phyloP scores from a whole-genome alignment of 345 rosid species.

The Dipteronia sinensis region DNA sequence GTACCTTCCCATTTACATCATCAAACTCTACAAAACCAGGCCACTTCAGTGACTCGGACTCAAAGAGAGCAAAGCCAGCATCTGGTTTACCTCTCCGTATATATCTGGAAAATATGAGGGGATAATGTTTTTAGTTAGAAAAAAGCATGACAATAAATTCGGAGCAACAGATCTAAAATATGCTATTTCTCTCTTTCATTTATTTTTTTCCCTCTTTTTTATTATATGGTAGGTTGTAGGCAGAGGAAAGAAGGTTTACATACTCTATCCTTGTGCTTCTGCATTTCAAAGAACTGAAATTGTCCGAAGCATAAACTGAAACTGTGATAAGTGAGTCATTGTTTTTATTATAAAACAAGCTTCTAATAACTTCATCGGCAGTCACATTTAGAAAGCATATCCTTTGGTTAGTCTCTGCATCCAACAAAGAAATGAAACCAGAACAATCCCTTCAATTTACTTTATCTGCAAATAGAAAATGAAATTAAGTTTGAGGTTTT shows the following conservation, averaged over 20 bases:
- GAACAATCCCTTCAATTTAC: background rate
- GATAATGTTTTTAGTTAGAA: background rate
- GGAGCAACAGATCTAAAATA: background rate
- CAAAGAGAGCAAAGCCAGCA: slow-evolving; percentile 83
- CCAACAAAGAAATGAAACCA: background rate
- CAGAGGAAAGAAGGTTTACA: slow-evolving; percentile 14
- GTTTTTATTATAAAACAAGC: slow-evolving; percentile 70
- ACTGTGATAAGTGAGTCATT: slow-evolving; percentile 72
- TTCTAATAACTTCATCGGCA: slow-evolving; percentile 64
- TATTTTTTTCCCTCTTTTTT: background rate
- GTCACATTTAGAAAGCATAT: slow-evolving; percentile 66
- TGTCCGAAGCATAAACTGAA: slow-evolving; percentile 65
- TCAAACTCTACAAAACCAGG: slow-evolving; percentile 94
- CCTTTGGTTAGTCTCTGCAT: slow-evolving; percentile 64
- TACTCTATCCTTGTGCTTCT: slow-evolving; percentile 70
- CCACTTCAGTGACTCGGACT: slow-evolving; percentile 85
- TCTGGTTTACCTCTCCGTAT: slow-evolving; percentile 69
- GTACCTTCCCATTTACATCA: slow-evolving; percentile 87
- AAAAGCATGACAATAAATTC: background rate
- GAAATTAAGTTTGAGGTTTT: background rate
- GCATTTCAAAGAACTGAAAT: slow-evolving; percentile 68
- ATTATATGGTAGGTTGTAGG: background rate
- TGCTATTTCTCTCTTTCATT: slow-evolving; percentile 1
- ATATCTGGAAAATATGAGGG: slow-evolving; percentile 45
- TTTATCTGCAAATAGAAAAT: background rate